Percentiles rank a stretch among this genome's conserved stretches.
These are phyloP conservation scores for Neurospora sp. DNA, from an alignment of 495 filamentous ascomycete species.

Conservation along the genomic window DNA sequence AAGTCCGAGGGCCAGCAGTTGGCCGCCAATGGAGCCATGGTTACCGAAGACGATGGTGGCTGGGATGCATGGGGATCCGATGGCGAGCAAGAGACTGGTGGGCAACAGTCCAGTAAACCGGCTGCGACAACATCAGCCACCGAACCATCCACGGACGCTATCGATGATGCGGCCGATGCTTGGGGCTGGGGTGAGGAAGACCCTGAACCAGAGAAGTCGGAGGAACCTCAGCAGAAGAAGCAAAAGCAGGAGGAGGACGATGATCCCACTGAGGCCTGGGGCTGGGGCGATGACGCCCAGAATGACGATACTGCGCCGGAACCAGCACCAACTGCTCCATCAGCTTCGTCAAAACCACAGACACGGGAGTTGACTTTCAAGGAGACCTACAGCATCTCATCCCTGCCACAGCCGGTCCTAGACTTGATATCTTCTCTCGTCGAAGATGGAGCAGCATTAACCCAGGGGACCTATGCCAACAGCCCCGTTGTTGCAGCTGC, in stretches of 20 bases:
- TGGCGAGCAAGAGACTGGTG: slow-evolving; percentile 31
- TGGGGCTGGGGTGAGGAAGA: slow-evolving; percentile 54
- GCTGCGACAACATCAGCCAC: background rate
- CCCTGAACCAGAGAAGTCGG: slow-evolving; percentile 15
- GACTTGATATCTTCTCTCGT: slow-evolving; percentile 59
- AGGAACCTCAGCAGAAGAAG: slow-evolving; percentile 15
- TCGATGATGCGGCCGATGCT: slow-evolving; percentile 44
- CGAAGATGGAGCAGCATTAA: slow-evolving; percentile 57
- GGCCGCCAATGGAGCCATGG: slow-evolving; percentile 38
- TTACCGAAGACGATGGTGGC: slow-evolving; percentile 45
- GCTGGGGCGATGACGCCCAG: slow-evolving; percentile 53
- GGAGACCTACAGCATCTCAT: slow-evolving; percentile 80
- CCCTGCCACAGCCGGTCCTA: slow-evolving; percentile 68
- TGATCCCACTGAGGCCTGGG: slow-evolving; percentile 55
- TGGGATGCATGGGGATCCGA: slow-evolving; percentile 71
- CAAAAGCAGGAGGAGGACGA: slow-evolving; percentile 34
- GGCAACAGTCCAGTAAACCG: slow-evolving; percentile 14
- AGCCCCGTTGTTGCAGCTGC: slow-evolving; percentile 59
- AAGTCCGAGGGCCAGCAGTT: slow-evolving; percentile 53
- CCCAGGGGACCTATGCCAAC: slow-evolving; percentile 26
- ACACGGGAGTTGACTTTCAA: slow-evolving; percentile 57
- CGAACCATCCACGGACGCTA: slow-evolving; percentile 12
- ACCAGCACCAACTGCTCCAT: slow-evolving; percentile 7
- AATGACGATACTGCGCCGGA: slow-evolving; percentile 4
- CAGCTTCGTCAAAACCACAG: slow-evolving; percentile 10